Evolutionary conservation across 768 basidiomycete species (phyloP), one percentile per base, ranked within the genome.

Genomic region (Russula griseocarnosa): DNA sequence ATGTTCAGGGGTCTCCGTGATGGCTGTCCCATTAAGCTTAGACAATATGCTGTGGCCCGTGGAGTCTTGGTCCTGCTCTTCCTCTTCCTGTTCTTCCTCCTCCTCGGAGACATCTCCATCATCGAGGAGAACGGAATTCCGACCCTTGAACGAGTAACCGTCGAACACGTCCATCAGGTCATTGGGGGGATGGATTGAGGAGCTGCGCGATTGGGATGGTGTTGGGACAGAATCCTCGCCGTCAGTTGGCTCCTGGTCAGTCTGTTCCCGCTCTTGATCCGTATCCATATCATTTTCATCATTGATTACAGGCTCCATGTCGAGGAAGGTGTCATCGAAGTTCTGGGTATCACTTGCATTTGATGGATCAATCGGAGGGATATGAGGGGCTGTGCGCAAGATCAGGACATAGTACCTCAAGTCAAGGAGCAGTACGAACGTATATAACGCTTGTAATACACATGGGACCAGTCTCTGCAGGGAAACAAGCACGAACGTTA

Each of bases 261-360:
- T 88, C 22, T 85, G 81, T 26, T 80, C 80, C 14, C 82, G 83
- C 65, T 87, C 86, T 69, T 83, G 83, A 72, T 88, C 88, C 28
- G 86, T 88, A 71, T 88, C 86, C 60, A 78, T 79, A 57, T 80
- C 79, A 40, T 83, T 79, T 50, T 86, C 87, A 69, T 90, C 88
- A 67, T 94, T 90, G 66, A 98, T 85, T 54, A 91, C 87, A 26
- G 94, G 92, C 68, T 90, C 88, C 91, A 98, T 96, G 72, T 91
- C 91, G 63, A 98, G 82, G 85, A 97, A 98, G 46, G 92, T 87
- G 66, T 95, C 92, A 74, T 98, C 96, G 74, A 98, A 99, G 76
- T 98, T 98, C 74, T 92, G 92, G 68, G 92, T 95, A 82, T 99
- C 97, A 70, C 87, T 86, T 65, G 94, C 94, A 76, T 96, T 92